Evolutionary conservation across 2,329 filamentous ascomycete genomes (phyloP), one percentile per base, ranked within the genome.

Genomic region (Pyricularia sp.): DNA sequence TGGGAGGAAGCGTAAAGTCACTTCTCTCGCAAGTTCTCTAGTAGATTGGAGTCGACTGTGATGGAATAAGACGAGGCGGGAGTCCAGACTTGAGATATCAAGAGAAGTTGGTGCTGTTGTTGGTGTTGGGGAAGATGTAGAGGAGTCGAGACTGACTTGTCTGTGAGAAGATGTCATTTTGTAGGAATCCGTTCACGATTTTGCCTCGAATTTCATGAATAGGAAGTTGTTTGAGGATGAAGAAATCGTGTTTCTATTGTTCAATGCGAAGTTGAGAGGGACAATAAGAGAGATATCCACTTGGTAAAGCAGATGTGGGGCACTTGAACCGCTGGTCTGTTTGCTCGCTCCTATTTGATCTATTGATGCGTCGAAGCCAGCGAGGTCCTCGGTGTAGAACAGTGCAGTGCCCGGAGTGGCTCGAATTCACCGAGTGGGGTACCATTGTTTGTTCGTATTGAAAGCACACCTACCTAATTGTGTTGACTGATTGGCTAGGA

Each of bases 171-270:
- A 61, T 3, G 58, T 26, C 58, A 61, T 61, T 23, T 12, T 61
- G 58, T 26, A 26, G n/a, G 23, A 23, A 12, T 61, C 25, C 4
- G 23, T 23, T 61, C 58, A 61, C 17, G 23, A 61, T 25, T 12
- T 11, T 61, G 58, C 11, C n/a, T 61, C 11, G 58, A 61, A 61
- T 61, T 2, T 61, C 25, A 61, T 61, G 9, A 61, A 61, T 61
- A 61, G 25, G 58, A 61, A 61, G 58, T 7, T 26, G 58, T 61
- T 61, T 61, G 58, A 26, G n/a, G 58, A 61, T 61, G 58, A 26
- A 25, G 58, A 26, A 61, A 7, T 61, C 2, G 23, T 61, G 58
- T n/a, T 61, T 61, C 65, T 66, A 66, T 66, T 66, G 65, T 66
- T 42, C 36, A 28, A 30, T 28, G 33, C n/a, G 36, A 30, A 61